A percentile compares a stretch with the other conserved stretches of the same genome.
Evolutionary conservation across 2,329 filamentous ascomycete species (phyloP).

Genomic region (Dactylellina parvicollis): DNA sequence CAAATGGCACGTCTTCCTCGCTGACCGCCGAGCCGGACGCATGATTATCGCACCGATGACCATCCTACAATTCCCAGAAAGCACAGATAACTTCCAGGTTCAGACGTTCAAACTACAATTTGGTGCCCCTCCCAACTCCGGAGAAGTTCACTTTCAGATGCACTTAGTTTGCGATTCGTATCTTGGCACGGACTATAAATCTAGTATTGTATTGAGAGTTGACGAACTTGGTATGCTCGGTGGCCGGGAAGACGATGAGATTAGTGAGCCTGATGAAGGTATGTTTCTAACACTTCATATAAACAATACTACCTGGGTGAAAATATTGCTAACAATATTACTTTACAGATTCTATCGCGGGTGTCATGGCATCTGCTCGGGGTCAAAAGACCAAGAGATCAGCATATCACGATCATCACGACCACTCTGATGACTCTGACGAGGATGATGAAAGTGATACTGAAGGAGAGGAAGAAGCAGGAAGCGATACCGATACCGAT

Average conservation of each 20-base stretch:
- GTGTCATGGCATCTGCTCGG: slow-evolving; percentile 89
- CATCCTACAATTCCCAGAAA: slow-evolving; percentile 85
- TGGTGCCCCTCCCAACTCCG: slow-evolving; percentile 88
- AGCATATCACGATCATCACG: slow-evolving; percentile 70
- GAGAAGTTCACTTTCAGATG: slow-evolving; percentile 94
- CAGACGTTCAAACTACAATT: slow-evolving; percentile 98
- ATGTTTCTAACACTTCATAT: slow-evolving; percentile 62
- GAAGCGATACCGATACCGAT: slow-evolving; percentile 70
- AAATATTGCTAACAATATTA: background rate
- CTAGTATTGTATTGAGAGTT: slow-evolving; percentile 87
- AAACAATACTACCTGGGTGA: slow-evolving; percentile 7
- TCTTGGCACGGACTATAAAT: slow-evolving; percentile 89
- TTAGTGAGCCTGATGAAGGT: slow-evolving; percentile 98
- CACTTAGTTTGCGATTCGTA: slow-evolving; percentile 95
- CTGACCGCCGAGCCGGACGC: slow-evolving; percentile 91
- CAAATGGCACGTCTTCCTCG: slow-evolving; percentile 92
- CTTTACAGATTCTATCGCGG: slow-evolving; percentile 82
- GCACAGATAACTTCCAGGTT: slow-evolving; percentile 90
- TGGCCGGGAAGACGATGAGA: slow-evolving; percentile 86
- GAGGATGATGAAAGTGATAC: slow-evolving; percentile 83
- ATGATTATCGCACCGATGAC: slow-evolving; percentile 96
- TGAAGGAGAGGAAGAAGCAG: slow-evolving; percentile 70
- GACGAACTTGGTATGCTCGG: slow-evolving; percentile 84
- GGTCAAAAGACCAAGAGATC: slow-evolving; percentile 68
- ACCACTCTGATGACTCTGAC: slow-evolving; percentile 65